phyloP scores from a whole-genome alignment of 208 protist species.

The Borovskyia barvae region DNA sequence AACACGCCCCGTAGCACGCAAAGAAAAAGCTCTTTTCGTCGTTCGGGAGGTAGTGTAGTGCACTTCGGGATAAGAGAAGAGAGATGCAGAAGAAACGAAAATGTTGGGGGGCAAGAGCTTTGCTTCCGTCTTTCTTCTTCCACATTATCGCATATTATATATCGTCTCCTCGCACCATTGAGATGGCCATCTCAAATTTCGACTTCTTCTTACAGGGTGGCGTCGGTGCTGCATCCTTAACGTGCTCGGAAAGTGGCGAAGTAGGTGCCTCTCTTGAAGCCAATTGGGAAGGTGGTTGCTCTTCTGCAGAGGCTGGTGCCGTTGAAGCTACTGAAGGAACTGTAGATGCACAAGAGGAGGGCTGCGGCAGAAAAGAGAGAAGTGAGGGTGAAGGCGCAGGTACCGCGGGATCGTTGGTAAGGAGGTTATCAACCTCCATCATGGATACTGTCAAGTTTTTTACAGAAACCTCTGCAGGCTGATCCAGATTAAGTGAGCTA shows the following conservation, averaged over 20 bases:
- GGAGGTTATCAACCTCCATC: slow-evolving; percentile 22
- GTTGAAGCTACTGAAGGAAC: not conserved
- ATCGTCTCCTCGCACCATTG: slow-evolving; percentile 7
- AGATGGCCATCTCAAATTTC: slow-evolving; percentile 21
- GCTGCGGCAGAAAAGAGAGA: slow-evolving; percentile 2
- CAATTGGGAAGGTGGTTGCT: not conserved
- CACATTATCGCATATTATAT: too few relatives aligned
- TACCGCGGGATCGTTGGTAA: not conserved
- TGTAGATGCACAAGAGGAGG: not conserved
- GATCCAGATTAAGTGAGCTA: not conserved
- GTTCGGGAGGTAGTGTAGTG: too few relatives aligned
- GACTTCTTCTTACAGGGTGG: slow-evolving; percentile 15
- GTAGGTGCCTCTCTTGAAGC: too few relatives aligned
- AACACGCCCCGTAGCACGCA: not conserved
- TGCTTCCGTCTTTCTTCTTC: too few relatives aligned
- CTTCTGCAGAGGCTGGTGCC: not conserved
- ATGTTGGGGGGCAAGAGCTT: too few relatives aligned
- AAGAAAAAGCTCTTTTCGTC: too few relatives aligned
- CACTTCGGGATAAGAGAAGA: too few relatives aligned
- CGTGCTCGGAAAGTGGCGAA: too few relatives aligned
- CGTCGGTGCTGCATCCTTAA: not conserved
- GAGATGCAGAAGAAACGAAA: too few relatives aligned
- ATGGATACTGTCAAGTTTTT: slow-evolving; percentile 9
- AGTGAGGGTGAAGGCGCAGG: not conserved
- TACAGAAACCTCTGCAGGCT: not conserved